Conservation (phyloP, 371 early-diverging fungal genomes). For the Nematocida sp. region DNA sequence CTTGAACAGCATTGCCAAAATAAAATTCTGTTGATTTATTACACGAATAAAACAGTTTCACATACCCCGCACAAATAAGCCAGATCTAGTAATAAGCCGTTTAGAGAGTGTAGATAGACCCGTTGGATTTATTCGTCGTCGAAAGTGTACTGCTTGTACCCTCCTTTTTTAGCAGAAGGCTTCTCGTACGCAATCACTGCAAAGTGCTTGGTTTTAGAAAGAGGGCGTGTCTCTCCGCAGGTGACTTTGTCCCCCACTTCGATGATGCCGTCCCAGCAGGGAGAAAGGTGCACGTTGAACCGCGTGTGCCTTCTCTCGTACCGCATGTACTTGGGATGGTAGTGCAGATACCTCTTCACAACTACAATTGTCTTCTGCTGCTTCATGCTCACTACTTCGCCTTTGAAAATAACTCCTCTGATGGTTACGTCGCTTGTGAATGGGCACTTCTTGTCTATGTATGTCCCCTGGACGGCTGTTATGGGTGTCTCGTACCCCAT, state of each 20-base stretch:
- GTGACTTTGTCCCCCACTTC: conserved; percentile 83
- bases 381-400: conserved; percentile 88
- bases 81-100: background rate
- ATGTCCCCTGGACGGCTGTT: conserved; percentile 83
- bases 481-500: conserved; percentile 96
- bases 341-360: conserved; percentile 96
- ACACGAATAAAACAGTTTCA: conserved; percentile 8
- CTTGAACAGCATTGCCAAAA: conserved; percentile 29
- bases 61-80: background rate
- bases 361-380: conserved; percentile 95
- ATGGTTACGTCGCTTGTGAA: conserved; percentile 94
- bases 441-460: conserved; percentile 99
- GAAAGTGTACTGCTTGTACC: conserved; percentile 36
- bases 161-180: conserved; percentile 3
- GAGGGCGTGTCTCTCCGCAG: conserved; percentile 69
- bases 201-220: conserved; percentile 64
- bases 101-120: background rate
- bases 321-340: conserved; percentile 98
- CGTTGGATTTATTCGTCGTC: background rate
- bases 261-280: conserved; percentile 84
- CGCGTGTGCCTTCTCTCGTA: conserved; percentile 99
- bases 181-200: conserved; percentile 56
- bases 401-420: conserved; percentile 92
- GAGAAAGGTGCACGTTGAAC: conserved; percentile 92
- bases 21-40: conserved; percentile 17